Evolutionary conservation across 768 basidiomycete genomes (phyloP).

Genomic region (Boletus rubescentipes): DNA sequence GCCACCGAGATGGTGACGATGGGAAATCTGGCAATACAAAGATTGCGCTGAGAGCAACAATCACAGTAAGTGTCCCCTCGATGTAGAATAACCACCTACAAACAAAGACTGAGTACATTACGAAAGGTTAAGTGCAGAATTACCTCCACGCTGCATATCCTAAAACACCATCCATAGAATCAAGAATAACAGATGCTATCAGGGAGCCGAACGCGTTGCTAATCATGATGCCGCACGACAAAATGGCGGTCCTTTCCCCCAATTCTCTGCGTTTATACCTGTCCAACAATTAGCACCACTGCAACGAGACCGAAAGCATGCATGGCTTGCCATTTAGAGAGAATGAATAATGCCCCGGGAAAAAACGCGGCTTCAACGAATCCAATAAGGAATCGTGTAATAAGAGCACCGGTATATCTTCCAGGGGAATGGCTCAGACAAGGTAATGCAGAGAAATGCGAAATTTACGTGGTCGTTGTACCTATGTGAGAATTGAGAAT

Average conservation of each 20-base stretch:
- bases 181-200: conserved; percentile 73
- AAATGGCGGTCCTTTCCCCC: conserved; percentile 63
- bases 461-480: conserved; percentile 38
- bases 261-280: conserved; percentile 75
- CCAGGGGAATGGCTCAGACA: not conserved
- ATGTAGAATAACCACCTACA: conserved; percentile 72
- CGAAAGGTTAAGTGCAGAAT: conserved; percentile 9
- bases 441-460: not conserved
- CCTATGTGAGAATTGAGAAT: conserved; percentile 26
- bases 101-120: not conserved
- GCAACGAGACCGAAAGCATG: not conserved
- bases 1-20: conserved; percentile 55
- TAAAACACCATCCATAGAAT: conserved; percentile 64
- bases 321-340: conserved; percentile 36
- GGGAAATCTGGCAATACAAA: conserved; percentile 79
- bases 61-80: conserved; percentile 56
- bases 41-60: conserved; percentile 51
- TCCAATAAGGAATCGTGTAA: conserved; percentile 75
- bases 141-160: conserved; percentile 76
- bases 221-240: conserved; percentile 72
- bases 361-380: conserved; percentile 73
- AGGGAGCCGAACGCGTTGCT: conserved; percentile 82
- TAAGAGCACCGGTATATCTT: conserved; percentile 63
- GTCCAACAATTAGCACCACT: conserved; percentile 44
- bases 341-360: conserved; percentile 54